These are phyloP conservation scores for Pittosporum tobira DNA, from an alignment of 129 eudicot species.

Conservation along the genomic window DNA sequence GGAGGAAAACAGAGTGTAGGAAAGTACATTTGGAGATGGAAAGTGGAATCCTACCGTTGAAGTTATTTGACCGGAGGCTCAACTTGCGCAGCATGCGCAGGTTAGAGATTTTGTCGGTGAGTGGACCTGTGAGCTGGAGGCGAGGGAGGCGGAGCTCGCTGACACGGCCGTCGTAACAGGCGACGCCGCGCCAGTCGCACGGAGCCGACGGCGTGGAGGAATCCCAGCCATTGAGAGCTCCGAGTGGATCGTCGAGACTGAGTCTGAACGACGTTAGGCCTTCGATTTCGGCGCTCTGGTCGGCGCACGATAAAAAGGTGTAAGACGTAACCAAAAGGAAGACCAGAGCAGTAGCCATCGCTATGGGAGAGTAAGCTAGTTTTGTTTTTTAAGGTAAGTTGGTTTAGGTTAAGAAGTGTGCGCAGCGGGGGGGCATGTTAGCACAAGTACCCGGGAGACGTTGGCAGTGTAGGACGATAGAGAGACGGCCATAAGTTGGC, in stretches of 20 bases:
- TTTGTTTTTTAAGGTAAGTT: no score
- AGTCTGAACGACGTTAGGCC: slow-evolving; percentile 40
- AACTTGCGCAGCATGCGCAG: slow-evolving; percentile 57
- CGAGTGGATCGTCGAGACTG: slow-evolving; percentile 51
- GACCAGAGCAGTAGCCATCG: slow-evolving; percentile 6
- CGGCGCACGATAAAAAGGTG: slow-evolving; percentile 25
- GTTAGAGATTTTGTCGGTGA: slow-evolving; percentile 32
- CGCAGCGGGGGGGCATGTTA: not conserved
- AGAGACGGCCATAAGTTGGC: no score
- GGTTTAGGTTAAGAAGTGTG: slow-evolving; percentile 28
- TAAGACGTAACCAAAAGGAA: slow-evolving; percentile 10
- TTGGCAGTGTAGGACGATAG: not conserved
- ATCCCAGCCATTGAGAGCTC: slow-evolving; percentile 47
- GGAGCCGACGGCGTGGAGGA: slow-evolving; percentile 55
- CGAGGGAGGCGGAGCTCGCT: slow-evolving; percentile 60
- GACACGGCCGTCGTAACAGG: slow-evolving; percentile 43
- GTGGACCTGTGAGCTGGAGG: slow-evolving; percentile 48
- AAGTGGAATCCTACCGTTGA: slow-evolving; percentile 46
- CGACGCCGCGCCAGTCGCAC: slow-evolving; percentile 87
- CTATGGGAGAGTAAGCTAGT: not conserved
- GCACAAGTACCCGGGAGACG: not conserved
- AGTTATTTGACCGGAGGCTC: slow-evolving; percentile 53
- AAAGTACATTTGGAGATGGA: slow-evolving; percentile 40
- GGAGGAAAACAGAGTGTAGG: slow-evolving; percentile 41
- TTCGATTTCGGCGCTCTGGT: slow-evolving; percentile 30